Evolutionary conservation across 768 basidiomycete species (phyloP).

Genomic region (Hypholoma sublateritium): DNA sequence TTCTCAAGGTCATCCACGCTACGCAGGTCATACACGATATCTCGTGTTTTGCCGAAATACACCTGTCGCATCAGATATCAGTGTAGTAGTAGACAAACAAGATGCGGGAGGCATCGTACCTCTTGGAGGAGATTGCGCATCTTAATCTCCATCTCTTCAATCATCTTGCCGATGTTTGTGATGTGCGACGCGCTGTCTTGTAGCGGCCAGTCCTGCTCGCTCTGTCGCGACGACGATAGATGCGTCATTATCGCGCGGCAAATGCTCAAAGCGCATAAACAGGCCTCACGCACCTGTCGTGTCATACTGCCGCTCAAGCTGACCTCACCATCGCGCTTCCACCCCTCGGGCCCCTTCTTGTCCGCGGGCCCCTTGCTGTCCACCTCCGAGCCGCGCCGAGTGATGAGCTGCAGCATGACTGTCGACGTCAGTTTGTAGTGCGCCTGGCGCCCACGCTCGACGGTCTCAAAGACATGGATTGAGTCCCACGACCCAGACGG

Average conservation of each 20-base stretch:
- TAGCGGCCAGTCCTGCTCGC: conserved; percentile 84
- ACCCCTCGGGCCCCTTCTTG: conserved; percentile 37
- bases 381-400: conserved; percentile 39
- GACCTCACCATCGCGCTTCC: conserved; percentile 73
- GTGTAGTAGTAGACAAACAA: conserved; percentile 6
- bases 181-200: conserved; percentile 85
- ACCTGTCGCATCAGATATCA: conserved; percentile 44
- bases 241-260: neutral
- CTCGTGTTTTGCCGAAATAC: conserved; percentile 95
- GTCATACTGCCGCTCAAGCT: conserved; percentile 96
- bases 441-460: conserved; percentile 89
- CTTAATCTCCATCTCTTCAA: conserved; percentile 99
- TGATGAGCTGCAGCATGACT: conserved; percentile 90
- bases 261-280: neutral
- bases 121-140: conserved; percentile 95
- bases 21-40: conserved; percentile 90
- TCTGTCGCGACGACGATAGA: conserved; percentile 38
- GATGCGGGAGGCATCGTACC: conserved; percentile 35
- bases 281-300: conserved; percentile 77
- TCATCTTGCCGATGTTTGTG: conserved; percentile 89
- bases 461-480: conserved; percentile 94
- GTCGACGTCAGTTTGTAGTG: conserved; percentile 98
- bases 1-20: conserved; percentile 85
- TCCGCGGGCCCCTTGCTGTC: conserved; percentile 39
- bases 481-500: conserved; percentile 95